A percentile compares a stretch with the other conserved stretches of the same genome.
Conservation (phyloP, 129 eudicot genomes). For the Artemisia tridentata region DNA sequence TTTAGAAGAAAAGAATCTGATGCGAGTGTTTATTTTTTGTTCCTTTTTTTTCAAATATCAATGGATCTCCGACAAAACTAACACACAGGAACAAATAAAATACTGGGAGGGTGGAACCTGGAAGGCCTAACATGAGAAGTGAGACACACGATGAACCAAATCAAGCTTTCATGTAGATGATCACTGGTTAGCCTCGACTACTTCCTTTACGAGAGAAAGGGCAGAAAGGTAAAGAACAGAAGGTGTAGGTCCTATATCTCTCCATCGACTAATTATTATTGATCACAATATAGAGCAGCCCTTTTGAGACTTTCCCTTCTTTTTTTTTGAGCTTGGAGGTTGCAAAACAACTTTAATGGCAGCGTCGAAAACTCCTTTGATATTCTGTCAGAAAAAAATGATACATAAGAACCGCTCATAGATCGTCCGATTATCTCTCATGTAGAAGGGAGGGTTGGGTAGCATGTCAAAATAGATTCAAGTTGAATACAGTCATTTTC, state of each 20-base stretch:
- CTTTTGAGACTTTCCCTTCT: constrained; percentile 53
- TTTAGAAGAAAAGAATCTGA: constrained; percentile 20
- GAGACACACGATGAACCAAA: background rate
- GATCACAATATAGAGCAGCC: constrained; percentile 55
- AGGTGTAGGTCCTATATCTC: constrained; percentile 17
- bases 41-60: constrained; percentile 18
- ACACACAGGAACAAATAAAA: constrained; percentile 20
- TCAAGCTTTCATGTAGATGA: constrained; percentile 19
- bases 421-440: background rate
- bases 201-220: constrained; percentile 26
- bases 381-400: constrained; percentile 34
- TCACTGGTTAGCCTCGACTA: constrained; percentile 23
- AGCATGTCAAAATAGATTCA: background rate
- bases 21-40: constrained; percentile 26
- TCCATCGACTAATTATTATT: constrained; percentile 11
- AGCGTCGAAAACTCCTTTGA: constrained; percentile 52
- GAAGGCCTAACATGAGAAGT: constrained; percentile 20
- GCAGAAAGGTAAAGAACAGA: constrained; percentile 28
- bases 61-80: constrained; percentile 28
- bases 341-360: constrained; percentile 52
- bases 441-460: background rate
- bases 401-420: background rate
- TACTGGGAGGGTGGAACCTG: constrained; percentile 19
- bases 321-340: constrained; percentile 55
- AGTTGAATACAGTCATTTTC: background rate